These are phyloP conservation scores for Porphyra umbilicalis DNA, from an alignment of 31 red algal genomes.

Conservation along the genomic window DNA sequence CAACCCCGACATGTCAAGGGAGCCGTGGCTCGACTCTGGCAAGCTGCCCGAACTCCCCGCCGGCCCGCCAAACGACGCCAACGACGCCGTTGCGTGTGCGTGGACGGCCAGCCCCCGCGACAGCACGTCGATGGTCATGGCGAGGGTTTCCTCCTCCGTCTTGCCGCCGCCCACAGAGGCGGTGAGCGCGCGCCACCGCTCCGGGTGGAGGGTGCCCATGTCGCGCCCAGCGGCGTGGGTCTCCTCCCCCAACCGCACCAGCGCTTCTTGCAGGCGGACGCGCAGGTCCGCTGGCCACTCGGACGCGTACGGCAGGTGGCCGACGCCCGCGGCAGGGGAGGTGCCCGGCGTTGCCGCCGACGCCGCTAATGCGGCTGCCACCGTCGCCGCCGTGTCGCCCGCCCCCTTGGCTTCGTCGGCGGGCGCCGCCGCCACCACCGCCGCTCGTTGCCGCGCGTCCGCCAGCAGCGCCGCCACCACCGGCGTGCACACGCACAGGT, in stretches of 20 bases:
- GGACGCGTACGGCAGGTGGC: slow-evolving; percentile 18
- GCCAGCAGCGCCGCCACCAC: slow-evolving; percentile 16
- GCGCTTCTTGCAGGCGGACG: slow-evolving; percentile 73
- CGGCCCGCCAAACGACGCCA: not conserved
- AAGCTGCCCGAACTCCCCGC: slow-evolving; percentile 1
- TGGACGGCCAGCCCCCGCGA: slow-evolving; percentile 11
- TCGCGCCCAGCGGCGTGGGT: slow-evolving; percentile 2
- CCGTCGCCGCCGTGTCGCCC: not conserved
- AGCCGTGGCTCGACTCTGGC: not conserved
- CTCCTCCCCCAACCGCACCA: slow-evolving; percentile 68
- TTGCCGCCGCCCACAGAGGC: slow-evolving; percentile 25
- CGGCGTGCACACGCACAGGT: slow-evolving; percentile 51
- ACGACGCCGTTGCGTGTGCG: not conserved
- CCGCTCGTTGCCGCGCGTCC: slow-evolving; percentile 2
- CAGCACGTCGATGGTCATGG: slow-evolving; percentile 38
- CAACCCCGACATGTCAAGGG: not conserved
- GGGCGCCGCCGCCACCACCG: slow-evolving; percentile 4
- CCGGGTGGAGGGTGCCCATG: slow-evolving; percentile 5
- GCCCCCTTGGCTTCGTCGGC: not conserved
- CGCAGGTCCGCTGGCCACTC: slow-evolving; percentile 75
- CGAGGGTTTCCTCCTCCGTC: slow-evolving; percentile 25
- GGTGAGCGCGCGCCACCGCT: slow-evolving; percentile 27
- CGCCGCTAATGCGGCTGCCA: slow-evolving; percentile 11
- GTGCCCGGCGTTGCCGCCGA: slow-evolving; percentile 3
- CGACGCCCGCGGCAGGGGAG: not conserved